A percentile compares a stretch with the other conserved stretches of the same genome.
phyloP scores from a whole-genome alignment of 441 rosid species.

The Mallotus japonicus region DNA sequence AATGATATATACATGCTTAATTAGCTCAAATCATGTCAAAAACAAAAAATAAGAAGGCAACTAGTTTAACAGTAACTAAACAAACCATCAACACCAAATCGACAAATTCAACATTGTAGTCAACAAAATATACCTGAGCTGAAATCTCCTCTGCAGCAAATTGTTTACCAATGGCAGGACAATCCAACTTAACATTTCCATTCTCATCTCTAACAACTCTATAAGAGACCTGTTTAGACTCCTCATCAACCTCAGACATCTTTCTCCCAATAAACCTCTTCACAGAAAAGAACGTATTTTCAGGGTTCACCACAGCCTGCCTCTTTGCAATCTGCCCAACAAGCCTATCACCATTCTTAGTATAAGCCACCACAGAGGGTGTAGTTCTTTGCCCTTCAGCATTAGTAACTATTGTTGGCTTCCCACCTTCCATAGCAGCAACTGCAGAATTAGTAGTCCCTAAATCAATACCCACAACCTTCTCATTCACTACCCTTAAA shows the following conservation, averaged over 20 bases:
- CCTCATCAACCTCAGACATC: slow-evolving; percentile 91
- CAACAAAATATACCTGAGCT: slow-evolving; percentile 61
- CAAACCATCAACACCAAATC: neutral
- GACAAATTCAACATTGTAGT: neutral
- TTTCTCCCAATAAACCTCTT: slow-evolving; percentile 98
- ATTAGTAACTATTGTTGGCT: slow-evolving; percentile 89
- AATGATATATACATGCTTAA: too few relatives aligned
- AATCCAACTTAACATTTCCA: slow-evolving; percentile 87
- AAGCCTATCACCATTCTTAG: slow-evolving; percentile 76
- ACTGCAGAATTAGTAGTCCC: slow-evolving; percentile 87
- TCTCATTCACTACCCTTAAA: slow-evolving; percentile 56
- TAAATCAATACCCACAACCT: slow-evolving; percentile 70
- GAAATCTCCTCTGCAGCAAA: slow-evolving; percentile 95
- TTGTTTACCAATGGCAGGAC: slow-evolving; percentile 83
- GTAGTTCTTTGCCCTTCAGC: slow-evolving; percentile 96
- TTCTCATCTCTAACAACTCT: slow-evolving; percentile 83
- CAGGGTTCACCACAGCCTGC: slow-evolving; percentile 91
- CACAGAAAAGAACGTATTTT: slow-evolving; percentile 89
- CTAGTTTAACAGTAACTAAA: neutral
- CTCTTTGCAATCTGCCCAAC: slow-evolving; percentile 96
- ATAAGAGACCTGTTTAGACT: slow-evolving; percentile 87
- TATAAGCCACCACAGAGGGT: slow-evolving; percentile 89
- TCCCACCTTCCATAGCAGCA: slow-evolving; percentile 97
- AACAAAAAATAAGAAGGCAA: neutral
- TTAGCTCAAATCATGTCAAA: neutral